phyloP scores from a whole-genome alignment of 108 stramenopile species.

The Ochromonas danica region DNA sequence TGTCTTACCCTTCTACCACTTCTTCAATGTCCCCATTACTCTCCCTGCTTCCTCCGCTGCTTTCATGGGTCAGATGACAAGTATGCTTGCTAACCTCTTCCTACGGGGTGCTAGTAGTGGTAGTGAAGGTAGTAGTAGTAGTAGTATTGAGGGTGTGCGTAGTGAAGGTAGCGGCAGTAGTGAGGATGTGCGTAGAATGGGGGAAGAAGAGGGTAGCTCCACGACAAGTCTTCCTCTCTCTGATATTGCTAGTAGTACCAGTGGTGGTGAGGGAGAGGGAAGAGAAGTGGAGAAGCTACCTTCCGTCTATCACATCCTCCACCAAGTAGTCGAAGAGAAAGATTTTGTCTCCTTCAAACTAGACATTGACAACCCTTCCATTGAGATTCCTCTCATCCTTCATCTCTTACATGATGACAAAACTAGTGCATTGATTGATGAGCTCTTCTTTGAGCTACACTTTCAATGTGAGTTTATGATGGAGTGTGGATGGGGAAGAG shows the following conservation, averaged over 20 bases:
- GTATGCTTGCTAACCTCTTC: no score
- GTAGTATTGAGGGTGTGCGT: no score
- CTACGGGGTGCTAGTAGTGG: no score
- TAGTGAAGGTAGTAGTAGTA: no score
- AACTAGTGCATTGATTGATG: neutral
- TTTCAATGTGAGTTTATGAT: constrained; percentile 28
- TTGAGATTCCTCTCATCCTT: neutral
- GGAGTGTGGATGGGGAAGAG: constrained; percentile 21
- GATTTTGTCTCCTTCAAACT: constrained; percentile 28
- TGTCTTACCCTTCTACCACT: neutral
- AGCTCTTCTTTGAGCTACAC: constrained; percentile 35
- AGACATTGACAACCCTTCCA: constrained; percentile 19
- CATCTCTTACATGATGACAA: neutral
- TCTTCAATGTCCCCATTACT: constrained; percentile 9
- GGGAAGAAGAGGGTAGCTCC: neutral
- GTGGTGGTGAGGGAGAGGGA: no score
- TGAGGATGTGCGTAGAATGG: no score
- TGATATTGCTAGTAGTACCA: no score
- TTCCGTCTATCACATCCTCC: neutral
- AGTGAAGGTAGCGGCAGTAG: no score
- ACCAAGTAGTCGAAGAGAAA: neutral
- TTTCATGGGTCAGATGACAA: no score
- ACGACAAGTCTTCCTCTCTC: neutral
- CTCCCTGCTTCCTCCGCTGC: no score
- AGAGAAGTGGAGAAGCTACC: neutral